Conservation (phyloP, 495 filamentous ascomycete genomes). For the Lentithecium fluviatile region DNA sequence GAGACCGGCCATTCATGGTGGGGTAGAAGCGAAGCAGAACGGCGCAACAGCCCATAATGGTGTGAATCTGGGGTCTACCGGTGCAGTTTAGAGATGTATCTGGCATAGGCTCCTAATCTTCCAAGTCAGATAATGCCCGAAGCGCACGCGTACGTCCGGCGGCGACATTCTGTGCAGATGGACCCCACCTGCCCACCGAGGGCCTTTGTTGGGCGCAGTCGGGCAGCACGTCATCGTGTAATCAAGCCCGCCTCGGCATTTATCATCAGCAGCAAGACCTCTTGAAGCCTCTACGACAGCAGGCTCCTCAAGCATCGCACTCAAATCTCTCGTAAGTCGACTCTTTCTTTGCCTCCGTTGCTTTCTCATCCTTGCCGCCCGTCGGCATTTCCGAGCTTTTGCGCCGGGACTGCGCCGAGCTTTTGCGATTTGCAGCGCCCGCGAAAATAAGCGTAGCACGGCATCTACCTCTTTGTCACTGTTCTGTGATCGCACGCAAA, state of each 20-base stretch:
- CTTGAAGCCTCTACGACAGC: background rate
- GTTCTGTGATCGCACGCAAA: constrained; percentile 19
- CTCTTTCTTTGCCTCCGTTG: background rate
- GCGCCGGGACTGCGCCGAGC: constrained; percentile 14
- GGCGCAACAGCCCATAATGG: too few relatives aligned
- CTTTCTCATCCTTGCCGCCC: background rate
- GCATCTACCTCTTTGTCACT: background rate
- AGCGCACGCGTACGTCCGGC: too few relatives aligned
- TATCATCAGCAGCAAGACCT: constrained; percentile 8
- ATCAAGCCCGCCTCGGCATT: constrained; percentile 19
- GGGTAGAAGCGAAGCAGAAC: background rate
- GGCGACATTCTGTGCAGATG: too few relatives aligned
- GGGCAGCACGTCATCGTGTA: constrained; percentile 20
- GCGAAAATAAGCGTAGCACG: constrained; percentile 18
- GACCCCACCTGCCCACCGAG: too few relatives aligned
- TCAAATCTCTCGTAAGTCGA: constrained; percentile 15
- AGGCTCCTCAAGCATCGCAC: background rate
- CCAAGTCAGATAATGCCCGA: too few relatives aligned
- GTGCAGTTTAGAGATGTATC: too few relatives aligned
- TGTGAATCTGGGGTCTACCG: too few relatives aligned
- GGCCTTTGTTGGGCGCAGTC: constrained; percentile 1
- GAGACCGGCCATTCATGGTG: background rate
- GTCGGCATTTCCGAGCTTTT: background rate
- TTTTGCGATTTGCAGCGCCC: constrained; percentile 13
- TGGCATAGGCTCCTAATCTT: too few relatives aligned